Evolutionary conservation across 75 land plant genomes (phyloP), one percentile per base, ranked within the genome.

Genomic region (Cupressus sempervirens): DNA sequence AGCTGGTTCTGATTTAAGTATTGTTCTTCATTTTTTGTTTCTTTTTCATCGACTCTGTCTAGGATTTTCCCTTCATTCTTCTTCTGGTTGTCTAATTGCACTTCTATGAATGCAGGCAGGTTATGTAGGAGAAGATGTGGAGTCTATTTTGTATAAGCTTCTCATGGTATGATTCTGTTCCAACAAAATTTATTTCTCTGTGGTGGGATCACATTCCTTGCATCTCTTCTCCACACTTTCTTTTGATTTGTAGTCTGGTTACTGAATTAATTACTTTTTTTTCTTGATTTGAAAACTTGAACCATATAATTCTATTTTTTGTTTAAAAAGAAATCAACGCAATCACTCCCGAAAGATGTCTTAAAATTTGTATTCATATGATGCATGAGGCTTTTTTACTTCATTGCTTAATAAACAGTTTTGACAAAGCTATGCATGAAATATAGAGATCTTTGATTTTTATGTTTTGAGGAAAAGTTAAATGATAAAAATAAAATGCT

Each of bases 51-150:
- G 26, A 40, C 2, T 20, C 20, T 18, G 36, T 58, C 70, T 34
- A 15, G 68, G 16, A 53, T 29, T 54, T 30, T 20, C 72, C n/a
- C 34, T 38, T 34, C 34, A 32, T 53, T 29, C 10, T 80, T 43
- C 3, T 62, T 62, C 26, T 62, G n/a, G 32, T 56, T n/a, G 40
- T 50, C 76, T 50, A 20, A 82, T 82, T 10, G 34, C 3, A 34
- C 68, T 79, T 30, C 23, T 79, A 45, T n/a, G 52, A 79, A 16
- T 88, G 86, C 90, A 93, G 95, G 95, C 95, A 50, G 95, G 95
- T 29, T 93, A 93, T 84, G 95, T 93, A n/a, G 94, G 94, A 46
- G 94, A 93, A 81, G 94, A 93, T 81, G 94, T 93, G 87, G 94
- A 93, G 83, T 92, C 95, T 32, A 93, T 93, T 84, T 92, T 93